Evolutionary conservation across 2,329 filamentous ascomycete genomes (phyloP).

Genomic region (Ophiostoma himal-ulmi): DNA sequence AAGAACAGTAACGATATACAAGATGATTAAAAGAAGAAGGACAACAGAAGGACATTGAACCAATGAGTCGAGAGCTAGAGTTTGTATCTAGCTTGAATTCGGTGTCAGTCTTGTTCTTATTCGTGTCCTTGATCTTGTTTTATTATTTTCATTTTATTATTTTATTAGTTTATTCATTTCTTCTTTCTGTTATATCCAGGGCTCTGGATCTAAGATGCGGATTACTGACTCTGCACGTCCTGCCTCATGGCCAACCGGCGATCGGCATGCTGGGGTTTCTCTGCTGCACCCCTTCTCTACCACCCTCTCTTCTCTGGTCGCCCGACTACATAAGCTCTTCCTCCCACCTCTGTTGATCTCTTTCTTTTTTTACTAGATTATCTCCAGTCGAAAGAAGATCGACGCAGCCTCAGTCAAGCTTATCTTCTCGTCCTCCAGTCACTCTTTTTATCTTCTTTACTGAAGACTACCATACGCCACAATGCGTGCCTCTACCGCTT

Average conservation of each 20-base stretch:
- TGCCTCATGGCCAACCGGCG: slow-evolving; percentile 1
- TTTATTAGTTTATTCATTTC: neutral
- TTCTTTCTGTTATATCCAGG: neutral
- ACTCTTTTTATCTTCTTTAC: neutral
- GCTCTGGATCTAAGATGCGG: neutral
- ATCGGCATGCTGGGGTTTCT: neutral
- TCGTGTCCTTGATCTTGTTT: neutral
- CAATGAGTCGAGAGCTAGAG: slow-evolving; percentile 11
- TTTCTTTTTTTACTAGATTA: neutral
- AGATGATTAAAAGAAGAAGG: neutral
- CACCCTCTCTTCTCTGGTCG: neutral
- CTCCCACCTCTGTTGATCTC: slow-evolving; percentile 15
- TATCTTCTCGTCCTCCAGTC: neutral
- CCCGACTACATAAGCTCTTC: neutral
- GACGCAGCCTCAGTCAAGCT: neutral
- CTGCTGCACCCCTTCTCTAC: neutral
- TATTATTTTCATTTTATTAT: neutral
- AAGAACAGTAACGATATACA: neutral
- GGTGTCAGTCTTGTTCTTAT: neutral
- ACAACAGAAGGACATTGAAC: neutral
- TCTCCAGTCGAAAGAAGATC: slow-evolving; percentile 12
- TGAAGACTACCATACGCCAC: neutral
- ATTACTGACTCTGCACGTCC: neutral
- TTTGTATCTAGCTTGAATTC: neutral
- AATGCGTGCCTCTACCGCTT: slow-evolving; percentile 20